Evolutionary conservation across 148 eudicot genomes (phyloP).

Genomic region (Fagopyrum tataricum): DNA sequence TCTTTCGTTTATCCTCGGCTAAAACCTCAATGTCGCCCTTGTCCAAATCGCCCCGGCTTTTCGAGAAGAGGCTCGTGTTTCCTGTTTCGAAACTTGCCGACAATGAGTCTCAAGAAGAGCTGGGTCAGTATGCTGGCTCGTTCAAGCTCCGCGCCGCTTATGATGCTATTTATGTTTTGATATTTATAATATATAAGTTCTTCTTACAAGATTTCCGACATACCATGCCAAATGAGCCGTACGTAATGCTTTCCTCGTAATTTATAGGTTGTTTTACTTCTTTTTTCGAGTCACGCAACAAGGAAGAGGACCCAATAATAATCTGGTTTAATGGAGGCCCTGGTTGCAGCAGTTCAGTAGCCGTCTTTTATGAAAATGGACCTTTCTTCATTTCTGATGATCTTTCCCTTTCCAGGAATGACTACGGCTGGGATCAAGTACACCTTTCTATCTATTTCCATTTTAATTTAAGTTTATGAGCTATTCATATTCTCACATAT

Average conservation of each 20-base stretch:
- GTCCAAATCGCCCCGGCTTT: too few species aligned
- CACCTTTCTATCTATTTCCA: too few species aligned
- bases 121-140: neutral
- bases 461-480: too few species aligned
- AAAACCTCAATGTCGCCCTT: too few species aligned
- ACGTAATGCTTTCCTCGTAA: too few species aligned
- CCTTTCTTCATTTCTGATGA: neutral
- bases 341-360: neutral
- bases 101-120: neutral
- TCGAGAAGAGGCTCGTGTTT: neutral
- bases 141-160: neutral
- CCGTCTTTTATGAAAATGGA: neutral
- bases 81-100: neutral
- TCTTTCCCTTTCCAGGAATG: neutral
- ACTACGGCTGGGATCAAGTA: neutral
- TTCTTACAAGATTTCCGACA: too few species aligned
- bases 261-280: neutral
- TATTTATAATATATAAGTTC: too few species aligned
- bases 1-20: too few species aligned
- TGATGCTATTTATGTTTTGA: neutral
- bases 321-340: neutral
- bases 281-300: slow-evolving; percentile 16
- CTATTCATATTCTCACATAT: too few species aligned
- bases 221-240: too few species aligned
- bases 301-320: neutral